Base-by-base conservation (phyloP, 768 basidiomycete species). In the Tricholoma terreum region DNA sequence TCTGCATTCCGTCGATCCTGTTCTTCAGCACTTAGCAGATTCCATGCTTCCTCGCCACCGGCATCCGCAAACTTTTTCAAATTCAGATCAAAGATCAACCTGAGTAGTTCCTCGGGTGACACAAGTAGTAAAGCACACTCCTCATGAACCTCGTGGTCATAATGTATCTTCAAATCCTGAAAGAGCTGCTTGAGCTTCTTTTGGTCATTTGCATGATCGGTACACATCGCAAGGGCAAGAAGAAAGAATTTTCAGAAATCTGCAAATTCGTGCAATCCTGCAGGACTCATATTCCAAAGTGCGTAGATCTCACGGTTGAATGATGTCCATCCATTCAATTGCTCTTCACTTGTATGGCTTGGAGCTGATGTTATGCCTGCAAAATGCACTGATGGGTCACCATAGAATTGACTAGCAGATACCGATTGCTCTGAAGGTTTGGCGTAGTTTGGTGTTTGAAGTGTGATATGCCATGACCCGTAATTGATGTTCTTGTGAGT, bases 21-120 rank as follows among this genome's bases (percentile, higher is more conserved):
- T 45, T 73, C 65, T 10, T 50, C 64, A 10, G 40, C 57, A 22
- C 61, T 34, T 31, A 71, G 21, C 4, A n/a, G 48, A 27, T 67
- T 48, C 68, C 71, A 74, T 46, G 36, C 58, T 4, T 61, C 62
- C 6, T 42, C 40, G 7, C 72, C 72, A 33, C 73, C 73, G 17
- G 58, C 62, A 1, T 64, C 55, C 0, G 46, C 57, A 43, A 67
- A 61, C 51, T 67, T 71, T 38, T 63, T 57, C 7, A 22, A 51
- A 33, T 62, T 65, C 59, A 58, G 58, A 4, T 58, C 52, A 10
- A 24, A 42, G 15, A 70, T 51, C 15, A 63, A 59, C 2, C 46
- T 17, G 2, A 67, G 36, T 12, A 69, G 50, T 19, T 68, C 61
- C 19, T 40, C 42, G 14, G 43, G 46, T 11, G 36, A 33, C 48